A percentile compares a stretch with the other conserved stretches of the same genome.
phyloP scores from a whole-genome alignment of 169 alveolate species.

The Cryptosporidium viatorum region DNA sequence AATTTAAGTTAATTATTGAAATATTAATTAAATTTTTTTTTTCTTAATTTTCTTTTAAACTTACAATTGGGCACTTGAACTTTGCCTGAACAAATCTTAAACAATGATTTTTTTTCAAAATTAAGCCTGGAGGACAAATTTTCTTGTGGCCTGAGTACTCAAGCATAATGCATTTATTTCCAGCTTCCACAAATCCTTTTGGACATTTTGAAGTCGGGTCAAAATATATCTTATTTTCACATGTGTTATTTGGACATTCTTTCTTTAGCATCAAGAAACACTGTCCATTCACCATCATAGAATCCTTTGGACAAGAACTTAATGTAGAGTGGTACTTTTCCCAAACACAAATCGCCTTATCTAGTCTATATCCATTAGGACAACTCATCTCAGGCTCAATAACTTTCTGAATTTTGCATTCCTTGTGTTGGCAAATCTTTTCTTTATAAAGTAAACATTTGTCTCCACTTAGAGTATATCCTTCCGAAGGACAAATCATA shows the following conservation, averaged over 20 bases:
- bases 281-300: constrained; percentile 45
- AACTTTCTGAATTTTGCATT: constrained; percentile 10
- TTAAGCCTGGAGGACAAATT: constrained; percentile 45
- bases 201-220: constrained; percentile 38
- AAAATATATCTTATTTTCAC: constrained; percentile 22
- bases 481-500: constrained; percentile 51
- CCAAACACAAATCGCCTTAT: constrained; percentile 21
- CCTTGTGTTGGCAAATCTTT: constrained; percentile 9
- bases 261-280: constrained; percentile 18
- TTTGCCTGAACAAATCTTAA: constrained; percentile 32
- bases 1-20: not conserved
- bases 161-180: constrained; percentile 17
- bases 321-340: constrained; percentile 9
- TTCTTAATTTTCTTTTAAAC: not conserved
- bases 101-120: constrained; percentile 45
- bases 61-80: constrained; percentile 57
- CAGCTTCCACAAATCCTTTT: constrained; percentile 61
- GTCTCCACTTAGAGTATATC: constrained; percentile 25
- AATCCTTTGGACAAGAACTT: constrained; percentile 4
- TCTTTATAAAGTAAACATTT: constrained; percentile 32
- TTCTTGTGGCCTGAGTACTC: constrained; percentile 63
- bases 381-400: constrained; percentile 43
- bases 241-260: constrained; percentile 40
- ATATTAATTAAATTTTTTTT: not conserved
- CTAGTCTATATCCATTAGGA: constrained; percentile 26